Percentiles rank a stretch among this genome's conserved stretches.
Conservation (phyloP, 179 eudicot genomes). For the Beta macrorhiza region DNA sequence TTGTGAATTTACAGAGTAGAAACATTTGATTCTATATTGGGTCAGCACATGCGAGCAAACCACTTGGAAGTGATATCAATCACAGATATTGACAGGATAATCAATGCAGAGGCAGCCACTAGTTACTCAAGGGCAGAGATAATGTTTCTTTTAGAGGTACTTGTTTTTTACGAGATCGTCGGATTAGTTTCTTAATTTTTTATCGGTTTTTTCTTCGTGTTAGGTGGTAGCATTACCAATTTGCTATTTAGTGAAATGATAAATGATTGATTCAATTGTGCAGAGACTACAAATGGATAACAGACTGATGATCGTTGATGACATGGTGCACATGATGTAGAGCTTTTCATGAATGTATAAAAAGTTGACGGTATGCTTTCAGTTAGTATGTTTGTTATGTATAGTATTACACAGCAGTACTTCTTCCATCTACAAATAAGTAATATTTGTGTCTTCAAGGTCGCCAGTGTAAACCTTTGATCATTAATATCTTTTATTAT, state of each 20-base stretch:
- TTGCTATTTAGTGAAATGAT: conserved; percentile 9
- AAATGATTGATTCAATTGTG: conserved; percentile 3
- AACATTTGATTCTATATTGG: conserved; percentile 66
- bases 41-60: conserved; percentile 72
- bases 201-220: neutral
- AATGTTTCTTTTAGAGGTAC: conserved; percentile 67
- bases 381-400: neutral
- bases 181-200: neutral
- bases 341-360: conserved; percentile 10
- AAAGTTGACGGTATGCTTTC: conserved; percentile 14
- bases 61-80: conserved; percentile 75
- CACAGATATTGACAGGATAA: conserved; percentile 62
- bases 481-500: too few species aligned
- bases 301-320: conserved; percentile 49
- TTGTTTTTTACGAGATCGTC: conserved; percentile 12
- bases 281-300: conserved; percentile 43
- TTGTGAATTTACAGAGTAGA: conserved; percentile 52
- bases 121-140: conserved; percentile 66
- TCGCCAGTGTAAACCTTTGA: too few species aligned
- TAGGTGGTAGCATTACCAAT: neutral
- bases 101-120: conserved; percentile 59
- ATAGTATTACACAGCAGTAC: too few species aligned
- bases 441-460: too few species aligned
- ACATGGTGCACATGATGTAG: conserved; percentile 50
- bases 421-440: too few species aligned